These are phyloP conservation scores for Fonsecaea pedrosoi DNA, from an alignment of 2,329 filamentous ascomycete species.

Conservation along the genomic window DNA sequence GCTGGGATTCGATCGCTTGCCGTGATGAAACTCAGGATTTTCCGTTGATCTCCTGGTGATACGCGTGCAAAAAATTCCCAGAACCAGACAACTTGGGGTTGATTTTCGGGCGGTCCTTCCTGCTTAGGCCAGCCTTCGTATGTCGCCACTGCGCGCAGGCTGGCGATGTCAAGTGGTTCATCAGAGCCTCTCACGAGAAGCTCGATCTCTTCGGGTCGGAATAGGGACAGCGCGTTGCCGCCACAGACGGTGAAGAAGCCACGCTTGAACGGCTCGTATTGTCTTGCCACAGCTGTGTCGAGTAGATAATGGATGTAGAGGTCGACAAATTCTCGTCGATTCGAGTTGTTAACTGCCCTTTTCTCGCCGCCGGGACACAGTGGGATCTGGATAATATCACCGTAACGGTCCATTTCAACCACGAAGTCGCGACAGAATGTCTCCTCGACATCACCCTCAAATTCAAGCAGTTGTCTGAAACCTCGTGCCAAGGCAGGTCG, in stretches of 20 bases:
- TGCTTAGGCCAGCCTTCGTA: constrained; percentile 78
- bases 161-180: constrained; percentile 78
- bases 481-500: constrained; percentile 77
- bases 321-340: constrained; percentile 85
- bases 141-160: constrained; percentile 75
- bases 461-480: constrained; percentile 77
- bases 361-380: constrained; percentile 77
- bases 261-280: constrained; percentile 92
- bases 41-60: constrained; percentile 72
- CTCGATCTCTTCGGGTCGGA: constrained; percentile 90
- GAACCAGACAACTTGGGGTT: constrained; percentile 81
- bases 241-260: constrained; percentile 93
- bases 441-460: constrained; percentile 79
- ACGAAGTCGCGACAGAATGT: constrained; percentile 85
- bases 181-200: constrained; percentile 84
- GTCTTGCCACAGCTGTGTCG: constrained; percentile 76
- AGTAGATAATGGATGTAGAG: constrained; percentile 81
- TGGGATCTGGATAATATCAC: constrained; percentile 68
- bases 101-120: constrained; percentile 56
- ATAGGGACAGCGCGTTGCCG: constrained; percentile 84
- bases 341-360: constrained; percentile 79
- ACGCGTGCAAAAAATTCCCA: constrained; percentile 80
- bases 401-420: constrained; percentile 77
- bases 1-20: constrained; percentile 90
- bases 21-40: constrained; percentile 83